Conservation (phyloP, 23 red algal genomes). For the Gracilaria gracilis region DNA sequence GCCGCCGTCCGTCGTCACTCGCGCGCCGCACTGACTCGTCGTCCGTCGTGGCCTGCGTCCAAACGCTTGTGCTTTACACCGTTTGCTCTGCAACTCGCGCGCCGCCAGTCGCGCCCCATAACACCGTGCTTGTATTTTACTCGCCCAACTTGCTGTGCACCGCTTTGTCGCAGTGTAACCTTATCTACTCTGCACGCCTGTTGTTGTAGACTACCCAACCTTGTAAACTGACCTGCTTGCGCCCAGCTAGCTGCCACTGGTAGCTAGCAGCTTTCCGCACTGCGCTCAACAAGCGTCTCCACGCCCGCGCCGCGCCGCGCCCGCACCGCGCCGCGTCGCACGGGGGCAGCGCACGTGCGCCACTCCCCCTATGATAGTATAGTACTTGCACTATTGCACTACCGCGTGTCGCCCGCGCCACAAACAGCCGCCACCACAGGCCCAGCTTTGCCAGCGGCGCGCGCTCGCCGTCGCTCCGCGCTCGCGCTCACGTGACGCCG, state of each 20-base stretch:
- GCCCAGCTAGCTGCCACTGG: no score
- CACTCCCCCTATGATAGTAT: no score
- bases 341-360: constrained; percentile 14
- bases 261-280: no score
- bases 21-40: neutral
- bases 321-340: neutral
- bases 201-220: neutral
- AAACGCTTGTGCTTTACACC: no score
- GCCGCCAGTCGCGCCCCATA: neutral
- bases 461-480: no score
- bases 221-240: no score
- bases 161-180: no score
- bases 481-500: neutral
- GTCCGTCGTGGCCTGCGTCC: neutral
- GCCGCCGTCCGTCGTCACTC: neutral
- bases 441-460: no score
- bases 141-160: neutral
- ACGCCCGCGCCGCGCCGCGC: neutral
- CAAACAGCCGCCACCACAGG: no score
- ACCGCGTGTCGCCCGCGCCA: no score
- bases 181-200: neutral
- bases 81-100: neutral
- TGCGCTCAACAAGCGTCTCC: no score
- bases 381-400: no score
- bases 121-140: neutral